Conservation (phyloP, 1,139 yeast species). For the Magnusiomyces suaveolens region DNA sequence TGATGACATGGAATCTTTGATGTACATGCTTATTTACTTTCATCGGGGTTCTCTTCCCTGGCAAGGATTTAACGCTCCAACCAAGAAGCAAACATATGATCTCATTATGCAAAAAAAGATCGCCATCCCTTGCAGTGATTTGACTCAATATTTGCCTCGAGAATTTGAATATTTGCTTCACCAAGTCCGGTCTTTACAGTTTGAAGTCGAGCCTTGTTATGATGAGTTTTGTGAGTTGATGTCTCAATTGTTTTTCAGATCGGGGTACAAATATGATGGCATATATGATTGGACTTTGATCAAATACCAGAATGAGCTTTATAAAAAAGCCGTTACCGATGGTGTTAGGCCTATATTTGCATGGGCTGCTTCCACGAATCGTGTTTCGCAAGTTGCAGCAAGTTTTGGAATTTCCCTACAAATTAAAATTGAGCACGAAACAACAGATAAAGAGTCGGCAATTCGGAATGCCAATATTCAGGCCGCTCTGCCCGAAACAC, state of each 20-base stretch:
- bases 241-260: conserved; percentile 80
- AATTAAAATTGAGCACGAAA: background rate
- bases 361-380: background rate
- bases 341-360: background rate
- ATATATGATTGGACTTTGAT: conserved; percentile 95
- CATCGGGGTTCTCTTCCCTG: conserved; percentile 91
- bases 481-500: no score
- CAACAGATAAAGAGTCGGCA: no score
- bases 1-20: conserved; percentile 91
- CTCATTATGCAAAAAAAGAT: conserved; percentile 88
- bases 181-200: conserved; percentile 71
- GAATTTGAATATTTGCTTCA: conserved; percentile 82
- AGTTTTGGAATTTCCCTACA: background rate
- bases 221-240: conserved; percentile 76
- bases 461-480: no score
- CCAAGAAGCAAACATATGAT: conserved; percentile 91
- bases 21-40: conserved; percentile 91
- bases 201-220: conserved; percentile 92
- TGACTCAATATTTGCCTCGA: conserved; percentile 74
- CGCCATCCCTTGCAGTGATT: conserved; percentile 47
- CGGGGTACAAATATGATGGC: conserved; percentile 87
- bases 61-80: conserved; percentile 98
- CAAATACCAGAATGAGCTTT: conserved; percentile 38
- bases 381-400: background rate
- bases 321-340: background rate